Percentiles rank a stretch among this genome's conserved stretches.
Evolutionary conservation across 2,329 filamentous ascomycete genomes (phyloP).

Genomic region (Metarhizium guizhouense): DNA sequence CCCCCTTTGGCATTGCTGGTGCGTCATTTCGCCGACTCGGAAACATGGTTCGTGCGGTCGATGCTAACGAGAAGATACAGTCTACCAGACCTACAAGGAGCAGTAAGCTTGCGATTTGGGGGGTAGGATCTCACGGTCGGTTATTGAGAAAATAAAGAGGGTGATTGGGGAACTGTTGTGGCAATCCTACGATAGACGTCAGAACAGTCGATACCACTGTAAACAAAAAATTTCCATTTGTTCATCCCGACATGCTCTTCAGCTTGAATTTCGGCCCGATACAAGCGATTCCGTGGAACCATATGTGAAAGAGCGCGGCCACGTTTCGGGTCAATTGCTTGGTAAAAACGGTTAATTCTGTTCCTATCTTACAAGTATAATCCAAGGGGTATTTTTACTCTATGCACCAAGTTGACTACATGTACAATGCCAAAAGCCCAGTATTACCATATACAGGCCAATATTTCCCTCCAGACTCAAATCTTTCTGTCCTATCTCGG

Average conservation of each 20-base stretch:
- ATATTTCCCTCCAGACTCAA: neutral
- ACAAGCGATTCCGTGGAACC: neutral
- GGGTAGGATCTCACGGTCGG: slow-evolving; percentile 9
- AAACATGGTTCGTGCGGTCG: neutral
- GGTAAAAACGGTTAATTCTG: neutral
- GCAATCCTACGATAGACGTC: slow-evolving; percentile 23
- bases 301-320: neutral
- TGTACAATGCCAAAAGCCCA: neutral
- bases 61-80: slow-evolving; percentile 21
- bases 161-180: slow-evolving; percentile 17
- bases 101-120: slow-evolving; percentile 18
- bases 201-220: slow-evolving; percentile 16
- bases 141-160: slow-evolving; percentile 13
- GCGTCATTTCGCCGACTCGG: slow-evolving; percentile 25
- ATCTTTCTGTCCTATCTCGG: slow-evolving; percentile 15
- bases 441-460: neutral
- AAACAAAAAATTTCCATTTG: slow-evolving; percentile 16
- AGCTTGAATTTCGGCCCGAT: neutral
- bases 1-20: slow-evolving; percentile 57
- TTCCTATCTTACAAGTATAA: neutral
- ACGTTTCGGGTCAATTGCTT: neutral
- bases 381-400: neutral
- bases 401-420: neutral
- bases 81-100: slow-evolving; percentile 37
- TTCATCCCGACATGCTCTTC: neutral